Conservation (phyloP, 2,329 filamentous ascomycete genomes). For the Trichoderma brevicompactum region DNA sequence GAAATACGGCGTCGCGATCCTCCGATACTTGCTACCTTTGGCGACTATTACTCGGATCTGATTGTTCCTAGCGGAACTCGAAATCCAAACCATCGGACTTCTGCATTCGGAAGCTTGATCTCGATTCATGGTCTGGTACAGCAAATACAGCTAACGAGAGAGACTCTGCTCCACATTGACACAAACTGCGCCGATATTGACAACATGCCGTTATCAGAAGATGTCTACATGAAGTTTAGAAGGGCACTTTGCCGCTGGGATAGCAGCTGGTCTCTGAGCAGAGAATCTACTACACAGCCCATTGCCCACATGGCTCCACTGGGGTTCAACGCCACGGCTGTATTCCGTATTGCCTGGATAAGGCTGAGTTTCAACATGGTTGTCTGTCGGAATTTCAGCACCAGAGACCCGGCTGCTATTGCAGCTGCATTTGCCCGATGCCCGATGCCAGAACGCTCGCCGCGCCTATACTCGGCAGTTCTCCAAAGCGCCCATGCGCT, state of each 20-base stretch:
- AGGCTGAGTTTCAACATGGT: constrained; percentile 9
- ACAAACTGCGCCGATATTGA: not conserved
- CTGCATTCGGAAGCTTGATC: constrained; percentile 17
- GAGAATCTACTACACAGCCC: constrained; percentile 1
- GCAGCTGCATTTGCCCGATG: constrained; percentile 4
- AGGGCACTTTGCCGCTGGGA: constrained; percentile 22
- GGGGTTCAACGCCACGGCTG: constrained; percentile 21
- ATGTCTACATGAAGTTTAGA: constrained; percentile 17
- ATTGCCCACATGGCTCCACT: constrained; percentile 23
- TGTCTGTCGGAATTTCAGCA: constrained; percentile 5
- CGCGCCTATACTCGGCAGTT: constrained; percentile 19
- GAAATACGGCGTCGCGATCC: constrained; percentile 10
- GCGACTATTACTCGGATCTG: constrained; percentile 9
- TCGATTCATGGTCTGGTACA: constrained; percentile 13
- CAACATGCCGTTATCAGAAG: not conserved
- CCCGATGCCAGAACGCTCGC: constrained; percentile 16
- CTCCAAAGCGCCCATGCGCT: constrained; percentile 21
- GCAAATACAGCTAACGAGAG: constrained; percentile 25
- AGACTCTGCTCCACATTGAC: constrained; percentile 7
- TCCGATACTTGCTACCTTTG: constrained; percentile 6
- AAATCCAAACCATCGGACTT: constrained; percentile 2
- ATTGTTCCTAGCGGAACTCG: not conserved
- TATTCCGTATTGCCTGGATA: constrained; percentile 18
- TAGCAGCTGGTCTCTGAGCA: constrained; percentile 10
- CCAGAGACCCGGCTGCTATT: not conserved